Percentiles rank a stretch among this genome's conserved stretches.
These are phyloP conservation scores for Fusarium scirpi DNA, from an alignment of 2,329 filamentous ascomycete genomes.

Conservation along the genomic window DNA sequence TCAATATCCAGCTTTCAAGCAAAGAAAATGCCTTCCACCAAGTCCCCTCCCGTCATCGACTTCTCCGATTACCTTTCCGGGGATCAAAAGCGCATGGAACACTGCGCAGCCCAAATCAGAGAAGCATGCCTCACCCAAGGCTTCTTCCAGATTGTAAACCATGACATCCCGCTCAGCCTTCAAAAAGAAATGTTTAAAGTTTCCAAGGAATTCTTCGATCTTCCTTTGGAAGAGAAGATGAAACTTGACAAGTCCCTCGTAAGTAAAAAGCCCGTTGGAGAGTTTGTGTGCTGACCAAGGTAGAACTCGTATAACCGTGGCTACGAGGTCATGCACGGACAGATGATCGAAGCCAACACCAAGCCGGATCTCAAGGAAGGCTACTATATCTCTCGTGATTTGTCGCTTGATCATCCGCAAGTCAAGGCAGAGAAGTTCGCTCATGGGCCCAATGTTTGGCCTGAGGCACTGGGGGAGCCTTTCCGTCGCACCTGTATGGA, in stretches of 20 bases:
- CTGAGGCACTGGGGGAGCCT: conserved; percentile 50
- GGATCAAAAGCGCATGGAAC: no score
- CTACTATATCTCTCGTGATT: conserved; percentile 53
- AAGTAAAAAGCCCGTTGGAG: no score
- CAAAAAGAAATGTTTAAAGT: not conserved
- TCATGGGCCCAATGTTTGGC: conserved; percentile 59
- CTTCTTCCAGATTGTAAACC: conserved; percentile 7
- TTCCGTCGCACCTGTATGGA: conserved; percentile 56
- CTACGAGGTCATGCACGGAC: conserved; percentile 61
- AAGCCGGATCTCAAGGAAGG: conserved; percentile 62
- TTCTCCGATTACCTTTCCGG: no score
- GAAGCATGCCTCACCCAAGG: conserved; percentile 8
- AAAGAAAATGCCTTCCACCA: no score
- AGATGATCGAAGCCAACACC: conserved; percentile 58
- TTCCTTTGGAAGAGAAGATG: conserved; percentile 60
- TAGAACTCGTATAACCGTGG: conserved; percentile 59
- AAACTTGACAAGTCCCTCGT: conserved; percentile 50
- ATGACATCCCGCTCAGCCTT: not conserved
- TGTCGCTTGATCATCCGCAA: conserved; percentile 56
- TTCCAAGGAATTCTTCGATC: conserved; percentile 49
- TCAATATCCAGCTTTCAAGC: no score
- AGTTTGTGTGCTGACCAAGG: conserved; percentile 4
- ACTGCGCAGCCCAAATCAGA: not conserved
- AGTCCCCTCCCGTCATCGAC: no score
- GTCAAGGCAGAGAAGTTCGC: conserved; percentile 57